Conservation (phyloP, 371 early-diverging fungal genomes). For the Homolaphlyctis polyrhiza region DNA sequence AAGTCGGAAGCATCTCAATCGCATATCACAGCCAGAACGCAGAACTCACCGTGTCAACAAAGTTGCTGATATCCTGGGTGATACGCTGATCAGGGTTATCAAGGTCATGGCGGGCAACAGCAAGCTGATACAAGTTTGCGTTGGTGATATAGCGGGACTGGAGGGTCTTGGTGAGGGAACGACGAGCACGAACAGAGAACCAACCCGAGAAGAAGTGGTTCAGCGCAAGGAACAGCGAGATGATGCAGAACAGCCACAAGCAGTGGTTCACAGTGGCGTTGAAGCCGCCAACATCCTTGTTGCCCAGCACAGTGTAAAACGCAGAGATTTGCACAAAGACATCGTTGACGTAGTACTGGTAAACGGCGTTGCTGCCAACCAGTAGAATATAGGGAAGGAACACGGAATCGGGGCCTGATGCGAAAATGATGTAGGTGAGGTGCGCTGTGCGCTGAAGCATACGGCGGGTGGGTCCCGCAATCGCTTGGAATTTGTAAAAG, state of each 20-base stretch:
- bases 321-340: conserved; percentile 38
- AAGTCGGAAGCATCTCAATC: no score
- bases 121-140: not conserved
- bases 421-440: not conserved
- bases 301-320: conserved; percentile 65
- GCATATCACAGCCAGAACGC: not conserved
- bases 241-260: conserved; percentile 44
- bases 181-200: conserved; percentile 10
- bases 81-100: conserved; percentile 80
- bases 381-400: not conserved
- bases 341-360: not conserved
- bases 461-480: not conserved
- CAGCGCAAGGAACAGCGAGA: conserved; percentile 6
- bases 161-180: conserved; percentile 41
- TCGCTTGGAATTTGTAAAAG: not conserved
- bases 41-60: conserved; percentile 42
- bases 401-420: not conserved
- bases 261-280: conserved; percentile 42
- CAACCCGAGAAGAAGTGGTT: conserved; percentile 12
- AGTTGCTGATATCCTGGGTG: conserved; percentile 81
- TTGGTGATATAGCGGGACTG: conserved; percentile 5
- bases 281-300: conserved; percentile 58
- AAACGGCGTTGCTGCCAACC: not conserved
- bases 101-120: not conserved
- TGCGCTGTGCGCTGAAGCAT: not conserved